phyloP scores from a whole-genome alignment of 2,329 filamentous ascomycete species.

The Triangularia verruculosa region DNA sequence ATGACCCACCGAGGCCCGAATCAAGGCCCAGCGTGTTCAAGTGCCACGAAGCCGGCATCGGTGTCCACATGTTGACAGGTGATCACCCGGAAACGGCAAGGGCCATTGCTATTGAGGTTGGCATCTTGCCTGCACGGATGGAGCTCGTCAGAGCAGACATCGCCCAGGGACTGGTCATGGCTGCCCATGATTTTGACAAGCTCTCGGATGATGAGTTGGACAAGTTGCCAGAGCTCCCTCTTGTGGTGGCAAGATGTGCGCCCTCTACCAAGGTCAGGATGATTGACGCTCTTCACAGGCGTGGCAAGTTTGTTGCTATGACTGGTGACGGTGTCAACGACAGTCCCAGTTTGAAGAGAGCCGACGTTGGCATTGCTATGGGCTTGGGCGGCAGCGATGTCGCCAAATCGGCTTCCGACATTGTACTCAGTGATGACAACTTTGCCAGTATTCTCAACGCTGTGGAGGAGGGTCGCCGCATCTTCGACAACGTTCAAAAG shows the following conservation, averaged over 20 bases:
- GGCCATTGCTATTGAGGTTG: constrained; percentile 54
- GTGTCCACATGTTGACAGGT: constrained; percentile 62
- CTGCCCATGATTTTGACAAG: constrained; percentile 54
- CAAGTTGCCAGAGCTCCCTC: constrained; percentile 44
- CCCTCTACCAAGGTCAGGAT: constrained; percentile 11
- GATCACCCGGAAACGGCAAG: constrained; percentile 58
- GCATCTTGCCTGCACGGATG: constrained; percentile 42
- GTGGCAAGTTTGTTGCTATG: constrained; percentile 10
- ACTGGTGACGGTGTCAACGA: constrained; percentile 8
- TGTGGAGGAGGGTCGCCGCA: constrained; percentile 60
- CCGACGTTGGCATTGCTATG: constrained; percentile 58
- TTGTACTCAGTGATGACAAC: constrained; percentile 61
- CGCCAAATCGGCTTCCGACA: constrained; percentile 60
- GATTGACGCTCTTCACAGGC: constrained; percentile 7
- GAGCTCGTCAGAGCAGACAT: constrained; percentile 4
- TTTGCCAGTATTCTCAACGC: constrained; percentile 59
- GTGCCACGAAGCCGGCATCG: constrained; percentile 55
- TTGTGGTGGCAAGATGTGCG: constrained; percentile 45
- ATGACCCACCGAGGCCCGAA: constrained; percentile 66
- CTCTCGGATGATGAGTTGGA: constrained; percentile 48
- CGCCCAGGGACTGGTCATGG: constrained; percentile 46
- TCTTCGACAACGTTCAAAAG: constrained; percentile 62
- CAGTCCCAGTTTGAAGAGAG: constrained; percentile 7
- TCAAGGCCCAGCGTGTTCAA: constrained; percentile 55
- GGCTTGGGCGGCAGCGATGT: constrained; percentile 60